These are phyloP conservation scores for Madurella mycetomatis DNA, from an alignment of 2,329 filamentous ascomycete genomes.

Conservation along the genomic window DNA sequence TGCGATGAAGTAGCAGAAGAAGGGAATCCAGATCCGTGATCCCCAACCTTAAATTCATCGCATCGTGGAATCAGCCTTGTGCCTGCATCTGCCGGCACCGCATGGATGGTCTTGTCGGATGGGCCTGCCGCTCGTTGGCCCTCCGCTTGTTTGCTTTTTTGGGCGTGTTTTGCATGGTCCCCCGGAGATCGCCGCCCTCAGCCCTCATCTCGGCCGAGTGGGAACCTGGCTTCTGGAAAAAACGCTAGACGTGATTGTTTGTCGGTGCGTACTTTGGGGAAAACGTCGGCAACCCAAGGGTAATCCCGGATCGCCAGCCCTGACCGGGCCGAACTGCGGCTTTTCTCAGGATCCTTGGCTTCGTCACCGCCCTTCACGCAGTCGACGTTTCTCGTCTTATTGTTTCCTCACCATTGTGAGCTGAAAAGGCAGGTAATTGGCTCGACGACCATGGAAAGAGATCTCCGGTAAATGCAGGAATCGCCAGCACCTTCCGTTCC, in stretches of 20 bases:
- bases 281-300: not conserved
- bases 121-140: not conserved
- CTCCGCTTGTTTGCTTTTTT: slow-evolving; percentile 4
- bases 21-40: slow-evolving; percentile 18
- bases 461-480: not conserved
- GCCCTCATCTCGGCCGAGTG: slow-evolving; percentile 9
- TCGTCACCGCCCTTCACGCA: not conserved
- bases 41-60: slow-evolving; percentile 25
- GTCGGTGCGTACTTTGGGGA: not conserved
- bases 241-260: not conserved
- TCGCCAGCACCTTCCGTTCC: not conserved
- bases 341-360: slow-evolving; percentile 6
- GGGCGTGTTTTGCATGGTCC: slow-evolving; percentile 16
- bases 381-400: not conserved
- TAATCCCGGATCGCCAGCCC: not conserved
- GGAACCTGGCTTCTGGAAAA: slow-evolving; percentile 3
- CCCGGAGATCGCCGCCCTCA: not conserved
- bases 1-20: slow-evolving; percentile 13
- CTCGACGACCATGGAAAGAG: not conserved
- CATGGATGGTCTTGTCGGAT: not conserved
- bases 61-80: slow-evolving; percentile 8
- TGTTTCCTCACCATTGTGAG: not conserved
- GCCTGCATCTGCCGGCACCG: slow-evolving; percentile 10
- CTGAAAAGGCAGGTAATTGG: not conserved
- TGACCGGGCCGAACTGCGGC: slow-evolving; percentile 6